These are phyloP conservation scores for Psidium friedrichsthalianum DNA, from an alignment of 345 rosid species.

Conservation along the genomic window DNA sequence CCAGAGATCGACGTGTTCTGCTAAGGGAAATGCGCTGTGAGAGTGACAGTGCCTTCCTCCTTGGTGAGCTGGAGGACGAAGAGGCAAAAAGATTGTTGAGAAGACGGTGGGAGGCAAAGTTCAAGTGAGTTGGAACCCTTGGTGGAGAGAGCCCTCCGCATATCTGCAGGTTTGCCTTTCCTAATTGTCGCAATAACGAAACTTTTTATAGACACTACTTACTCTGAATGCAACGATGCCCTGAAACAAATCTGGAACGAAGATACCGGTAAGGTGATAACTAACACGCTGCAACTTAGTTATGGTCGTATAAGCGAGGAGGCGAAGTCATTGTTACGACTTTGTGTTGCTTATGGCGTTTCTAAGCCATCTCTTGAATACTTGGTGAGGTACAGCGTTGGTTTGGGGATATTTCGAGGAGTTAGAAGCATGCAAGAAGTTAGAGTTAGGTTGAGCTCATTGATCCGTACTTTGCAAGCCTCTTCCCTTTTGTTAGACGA, in stretches of 20 bases:
- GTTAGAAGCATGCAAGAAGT: not conserved
- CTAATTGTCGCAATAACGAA: not conserved
- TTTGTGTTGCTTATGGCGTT: too few species aligned
- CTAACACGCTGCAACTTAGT: accelerated
- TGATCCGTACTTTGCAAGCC: not conserved
- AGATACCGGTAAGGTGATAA: accelerated
- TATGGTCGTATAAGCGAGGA: not conserved
- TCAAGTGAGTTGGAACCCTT: not conserved
- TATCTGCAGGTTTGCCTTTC: not conserved
- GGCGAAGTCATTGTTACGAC: too few species aligned
- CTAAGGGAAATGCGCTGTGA: too few species aligned
- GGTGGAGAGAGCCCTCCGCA: not conserved
- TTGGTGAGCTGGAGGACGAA: not conserved
- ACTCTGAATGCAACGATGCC: accelerated
- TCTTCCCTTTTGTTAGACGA: not conserved
- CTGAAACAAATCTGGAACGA: accelerated
- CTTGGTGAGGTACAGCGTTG: too few species aligned
- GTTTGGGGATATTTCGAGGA: too few species aligned
- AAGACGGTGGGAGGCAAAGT: not conserved
- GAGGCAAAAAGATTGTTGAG: not conserved
- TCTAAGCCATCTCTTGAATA: too few species aligned
- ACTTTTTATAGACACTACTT: accelerated
- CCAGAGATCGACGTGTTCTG: too few species aligned
- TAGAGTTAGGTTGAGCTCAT: not conserved
- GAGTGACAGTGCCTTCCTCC: too few species aligned